Evolutionary conservation across 1,284 basidiomycete species (phyloP), one percentile per base, ranked within the genome.

Genomic region (Naganishia albida): DNA sequence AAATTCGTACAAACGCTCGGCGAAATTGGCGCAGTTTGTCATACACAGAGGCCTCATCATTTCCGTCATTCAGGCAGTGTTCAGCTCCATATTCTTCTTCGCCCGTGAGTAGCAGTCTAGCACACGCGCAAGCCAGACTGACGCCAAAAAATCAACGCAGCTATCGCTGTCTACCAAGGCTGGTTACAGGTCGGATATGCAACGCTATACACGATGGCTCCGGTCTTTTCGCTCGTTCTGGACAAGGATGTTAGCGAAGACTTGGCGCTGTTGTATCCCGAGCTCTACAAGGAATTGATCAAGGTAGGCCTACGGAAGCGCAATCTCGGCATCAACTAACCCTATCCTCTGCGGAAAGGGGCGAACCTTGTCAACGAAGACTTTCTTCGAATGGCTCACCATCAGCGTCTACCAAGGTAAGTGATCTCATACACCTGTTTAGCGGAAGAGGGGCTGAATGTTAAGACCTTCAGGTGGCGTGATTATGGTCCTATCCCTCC

Each of bases 161-260:
- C 96, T 0, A 98, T 99, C 71, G 95, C 95, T 0, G 80, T 99
- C 59, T 99, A 98, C 77, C 96, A 99, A 72, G 95, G 95, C 0
- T 99, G 93, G 93, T 82, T 99, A 46, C 90, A 98, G 88, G 92
- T 91, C 16, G 96, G 96, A 10, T 99, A 99, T 79, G 94, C 96
- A 10, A 99, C 96, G 0, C 83, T 94, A 13, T 99, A 98, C 76
- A 98, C 96, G 1, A 98, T 98, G 94, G 93, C 93, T 0, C 95
- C 95, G 0, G 95, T 98, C 7, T 98, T 98, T 78, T 97, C 93
- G 51, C 84, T 99, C 54, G 96, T 99, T 1, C 82, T 99, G 59
- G 96, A 99, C 78, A 85, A 88, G 51, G 96, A 99, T 77, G 92
- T 99, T 52, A 97, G 87, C 76, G 94, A 97, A 76, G 93, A 98